phyloP scores from a whole-genome alignment of 2,329 filamentous ascomycete genomes.

The Monosporascus sp. region DNA sequence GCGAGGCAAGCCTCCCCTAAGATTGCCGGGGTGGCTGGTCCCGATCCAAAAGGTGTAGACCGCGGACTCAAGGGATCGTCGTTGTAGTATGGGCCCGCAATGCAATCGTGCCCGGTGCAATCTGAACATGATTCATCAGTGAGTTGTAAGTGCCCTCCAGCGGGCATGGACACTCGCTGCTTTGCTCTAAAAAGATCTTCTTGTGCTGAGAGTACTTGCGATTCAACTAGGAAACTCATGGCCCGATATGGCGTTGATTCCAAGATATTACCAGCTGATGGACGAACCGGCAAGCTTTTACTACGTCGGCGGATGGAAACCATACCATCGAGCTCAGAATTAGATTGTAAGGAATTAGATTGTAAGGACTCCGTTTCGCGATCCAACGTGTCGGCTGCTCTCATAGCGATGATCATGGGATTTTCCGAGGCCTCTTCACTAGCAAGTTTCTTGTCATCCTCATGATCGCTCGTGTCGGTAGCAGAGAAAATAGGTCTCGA shows the following conservation, averaged over 20 bases:
- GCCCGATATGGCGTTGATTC: constrained; percentile 43
- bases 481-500: constrained; percentile 2
- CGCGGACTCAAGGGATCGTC: constrained; percentile 12
- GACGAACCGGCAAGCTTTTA: constrained; percentile 44
- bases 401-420: constrained; percentile 50
- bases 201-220: background rate
- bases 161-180: background rate
- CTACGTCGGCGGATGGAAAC: constrained; percentile 37
- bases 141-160: background rate
- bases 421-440: constrained; percentile 30
- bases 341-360: constrained; percentile 43
- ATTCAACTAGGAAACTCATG: constrained; percentile 22
- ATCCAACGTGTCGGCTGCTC: constrained; percentile 54
- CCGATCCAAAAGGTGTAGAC: constrained; percentile 14
- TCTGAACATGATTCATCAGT: background rate
- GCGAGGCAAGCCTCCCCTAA: constrained; percentile 23
- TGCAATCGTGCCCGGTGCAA: background rate
- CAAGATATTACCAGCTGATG: constrained; percentile 36
- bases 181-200: background rate
- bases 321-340: constrained; percentile 43
- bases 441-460: constrained; percentile 4
- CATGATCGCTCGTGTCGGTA: constrained; percentile 9
- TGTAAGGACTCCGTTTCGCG: constrained; percentile 51
- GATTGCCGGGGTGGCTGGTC: constrained; percentile 19
- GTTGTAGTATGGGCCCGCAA: background rate